Evolutionary conservation across 2,329 filamentous ascomycete species (phyloP).

Genomic region (Hymenoscyphus occultus): DNA sequence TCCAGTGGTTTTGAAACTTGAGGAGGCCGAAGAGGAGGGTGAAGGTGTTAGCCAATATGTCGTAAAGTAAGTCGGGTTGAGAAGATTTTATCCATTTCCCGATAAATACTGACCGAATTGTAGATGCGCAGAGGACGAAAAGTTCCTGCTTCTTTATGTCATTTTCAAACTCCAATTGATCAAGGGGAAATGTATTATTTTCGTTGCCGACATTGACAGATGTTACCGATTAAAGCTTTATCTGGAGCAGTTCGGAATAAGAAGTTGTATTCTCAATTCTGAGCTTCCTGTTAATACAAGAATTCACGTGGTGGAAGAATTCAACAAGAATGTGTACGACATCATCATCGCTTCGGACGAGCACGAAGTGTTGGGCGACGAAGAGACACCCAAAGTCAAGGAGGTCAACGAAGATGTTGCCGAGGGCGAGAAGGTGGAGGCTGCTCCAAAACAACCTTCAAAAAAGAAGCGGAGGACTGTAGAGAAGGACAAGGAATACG

Average conservation of each 20-base stretch:
- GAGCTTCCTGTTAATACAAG: conserved; percentile 91
- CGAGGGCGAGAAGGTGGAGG: conserved; percentile 32
- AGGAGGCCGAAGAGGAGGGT: conserved; percentile 75
- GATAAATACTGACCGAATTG: conserved; percentile 24
- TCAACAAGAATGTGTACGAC: conserved; percentile 95
- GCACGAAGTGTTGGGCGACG: conserved; percentile 74
- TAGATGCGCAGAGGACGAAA: conserved; percentile 91
- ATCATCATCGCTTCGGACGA: conserved; percentile 97
- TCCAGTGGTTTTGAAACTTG: conserved; percentile 76
- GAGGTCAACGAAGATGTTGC: conserved; percentile 29
- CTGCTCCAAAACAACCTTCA: conserved; percentile 39
- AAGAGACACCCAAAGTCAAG: conserved; percentile 38
- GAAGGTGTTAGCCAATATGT: conserved; percentile 82
- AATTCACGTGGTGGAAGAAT: conserved; percentile 93
- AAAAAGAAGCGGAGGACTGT: conserved; percentile 64
- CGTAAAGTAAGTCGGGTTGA: conserved; percentile 57
- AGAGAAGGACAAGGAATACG: conserved; percentile 80
- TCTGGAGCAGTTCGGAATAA: conserved; percentile 93
- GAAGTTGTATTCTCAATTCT: conserved; percentile 89
- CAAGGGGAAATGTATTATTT: conserved; percentile 85
- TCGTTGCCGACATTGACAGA: conserved; percentile 81
- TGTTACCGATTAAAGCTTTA: conserved; percentile 94
- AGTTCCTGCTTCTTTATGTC: conserved; percentile 88
- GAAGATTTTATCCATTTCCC: neutral
- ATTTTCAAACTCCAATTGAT: conserved; percentile 94